Base-by-base conservation (phyloP, 352 stramenopile species). In the Elongisporangium undulatum region DNA sequence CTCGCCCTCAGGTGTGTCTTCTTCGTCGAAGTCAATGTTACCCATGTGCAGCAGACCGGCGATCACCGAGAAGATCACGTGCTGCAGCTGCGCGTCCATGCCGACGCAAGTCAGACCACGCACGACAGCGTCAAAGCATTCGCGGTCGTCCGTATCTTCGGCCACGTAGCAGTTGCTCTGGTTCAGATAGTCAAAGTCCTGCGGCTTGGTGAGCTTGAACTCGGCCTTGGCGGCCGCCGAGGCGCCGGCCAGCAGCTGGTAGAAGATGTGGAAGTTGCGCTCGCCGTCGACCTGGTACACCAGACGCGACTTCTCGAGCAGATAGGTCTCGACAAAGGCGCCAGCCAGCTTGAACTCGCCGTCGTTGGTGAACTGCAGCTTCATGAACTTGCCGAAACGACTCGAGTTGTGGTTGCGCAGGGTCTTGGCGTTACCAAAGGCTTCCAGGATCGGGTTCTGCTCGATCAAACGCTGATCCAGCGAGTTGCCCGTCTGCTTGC, bases 201-300 rank as follows among this genome's bases (percentile, higher is more conserved):
- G 57, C 19, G 88, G 68, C 67, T 81, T 77, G 13, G 78, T 89
- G 21, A 94, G 72, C 60, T 88, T 62, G 61, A 92, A 90, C 58
- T 89, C 71, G 49, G 71, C 59, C 41, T 77, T 78, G 20, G 80
- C 72, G 52, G 67, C 62, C 7, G 72, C 48, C 17, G 80, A 85
- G 4, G 84, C 82, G 21, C 84, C 90, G 4, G 77, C 66, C 39
- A 97, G 69, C 45, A 98, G 59, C 68, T 98, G 90, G 68, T 98
- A 98, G 59, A 98, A 98, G 55, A 97, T 95, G 72, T 98, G 94
- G 68, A 98, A 98, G 69, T 98, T 98, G 63, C 94, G 89, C 71
- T 98, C 92, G 39, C 87, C 85, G 41, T 92, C 77, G 39, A 95
- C 91, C 49, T 96, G 87, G 68, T 94, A 90, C 56, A 95, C 86